These are phyloP conservation scores for Aureococcus anophagefferens DNA, from an alignment of 108 stramenopile species.

Conservation along the genomic window DNA sequence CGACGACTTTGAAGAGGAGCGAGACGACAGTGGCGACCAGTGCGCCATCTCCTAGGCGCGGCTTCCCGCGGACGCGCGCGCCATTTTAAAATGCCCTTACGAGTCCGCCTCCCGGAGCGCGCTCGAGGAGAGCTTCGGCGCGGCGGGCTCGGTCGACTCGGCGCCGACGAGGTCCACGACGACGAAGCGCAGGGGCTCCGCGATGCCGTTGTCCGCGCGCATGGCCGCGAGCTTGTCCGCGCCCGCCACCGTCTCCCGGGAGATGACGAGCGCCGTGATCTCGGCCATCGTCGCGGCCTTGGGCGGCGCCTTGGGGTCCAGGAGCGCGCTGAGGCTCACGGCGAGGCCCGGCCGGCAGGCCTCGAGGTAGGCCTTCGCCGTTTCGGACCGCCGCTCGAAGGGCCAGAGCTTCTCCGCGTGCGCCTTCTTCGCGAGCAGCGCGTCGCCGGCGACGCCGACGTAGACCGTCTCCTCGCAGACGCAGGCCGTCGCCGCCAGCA, in stretches of 20 bases:
- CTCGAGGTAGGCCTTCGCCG: slow-evolving; percentile 59
- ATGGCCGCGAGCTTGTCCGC: not conserved
- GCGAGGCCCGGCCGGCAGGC: slow-evolving; percentile 48
- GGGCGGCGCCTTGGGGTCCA: not conserved
- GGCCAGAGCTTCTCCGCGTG: slow-evolving; percentile 58
- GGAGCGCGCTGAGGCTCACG: not conserved
- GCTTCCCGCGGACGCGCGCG: too few relatives aligned
- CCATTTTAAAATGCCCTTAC: too few relatives aligned
- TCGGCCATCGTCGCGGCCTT: not conserved
- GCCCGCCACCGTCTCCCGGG: not conserved
- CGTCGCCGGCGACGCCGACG: slow-evolving; percentile 70
- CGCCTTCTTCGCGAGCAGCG: slow-evolving; percentile 60
- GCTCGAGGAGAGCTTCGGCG: too few relatives aligned
- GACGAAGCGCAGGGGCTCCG: too few relatives aligned
- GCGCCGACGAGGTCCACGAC: too few relatives aligned
- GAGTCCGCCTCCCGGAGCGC: too few relatives aligned
- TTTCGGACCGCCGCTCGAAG: slow-evolving; percentile 45
- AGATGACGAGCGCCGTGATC: not conserved
- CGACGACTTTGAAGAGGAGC: too few relatives aligned
- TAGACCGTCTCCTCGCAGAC: slow-evolving; percentile 56
- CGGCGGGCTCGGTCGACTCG: too few relatives aligned
- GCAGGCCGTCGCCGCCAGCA: slow-evolving; percentile 68
- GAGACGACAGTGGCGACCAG: too few relatives aligned
- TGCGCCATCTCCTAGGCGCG: too few relatives aligned
- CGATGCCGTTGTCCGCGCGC: too few relatives aligned